Percentiles rank a stretch among this genome's conserved stretches.
These are phyloP conservation scores for Leccinum pellstonianum DNA, from an alignment of 768 basidiomycete genomes.

Conservation along the genomic window DNA sequence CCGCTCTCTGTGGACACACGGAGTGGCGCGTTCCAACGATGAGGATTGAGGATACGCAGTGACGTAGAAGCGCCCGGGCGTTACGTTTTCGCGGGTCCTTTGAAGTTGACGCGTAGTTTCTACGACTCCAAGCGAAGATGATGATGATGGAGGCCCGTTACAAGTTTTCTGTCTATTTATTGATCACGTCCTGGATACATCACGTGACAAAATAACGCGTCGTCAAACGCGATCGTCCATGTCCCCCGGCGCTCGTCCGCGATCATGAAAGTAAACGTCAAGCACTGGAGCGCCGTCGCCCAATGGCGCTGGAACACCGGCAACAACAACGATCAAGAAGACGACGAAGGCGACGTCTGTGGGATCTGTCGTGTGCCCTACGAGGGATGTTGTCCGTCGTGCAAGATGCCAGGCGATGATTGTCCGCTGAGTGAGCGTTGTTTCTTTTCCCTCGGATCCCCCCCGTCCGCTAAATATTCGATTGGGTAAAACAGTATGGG, in stretches of 20 bases:
- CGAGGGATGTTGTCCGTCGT: slow-evolving; percentile 93
- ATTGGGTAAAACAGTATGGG: slow-evolving; percentile 72
- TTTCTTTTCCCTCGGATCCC: background rate
- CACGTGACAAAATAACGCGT: background rate
- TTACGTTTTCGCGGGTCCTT: too few relatives aligned
- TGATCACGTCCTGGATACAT: background rate
- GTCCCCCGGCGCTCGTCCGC: too few relatives aligned
- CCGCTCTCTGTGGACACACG: background rate
- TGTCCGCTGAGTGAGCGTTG: slow-evolving; percentile 77
- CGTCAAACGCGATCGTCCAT: background rate
- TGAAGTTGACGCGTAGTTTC: too few relatives aligned
- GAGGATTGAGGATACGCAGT: background rate
- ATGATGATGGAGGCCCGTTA: too few relatives aligned
- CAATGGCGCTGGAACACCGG: slow-evolving; percentile 83
- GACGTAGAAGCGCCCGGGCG: background rate
- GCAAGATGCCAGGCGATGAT: slow-evolving; percentile 96
- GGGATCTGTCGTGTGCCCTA: slow-evolving; percentile 91
- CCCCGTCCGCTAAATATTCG: background rate
- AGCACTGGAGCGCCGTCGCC: slow-evolving; percentile 85
- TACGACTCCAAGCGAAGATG: too few relatives aligned
- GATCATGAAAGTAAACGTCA: slow-evolving; percentile 73
- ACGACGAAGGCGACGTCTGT: slow-evolving; percentile 64
- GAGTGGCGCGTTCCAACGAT: background rate
- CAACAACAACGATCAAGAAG: slow-evolving; percentile 34
- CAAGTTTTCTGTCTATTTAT: too few relatives aligned